Percentiles rank a stretch among this genome's conserved stretches.
phyloP scores from a whole-genome alignment of 1,284 basidiomycete species.

The Ceratorhiza oryzae-sativae region DNA sequence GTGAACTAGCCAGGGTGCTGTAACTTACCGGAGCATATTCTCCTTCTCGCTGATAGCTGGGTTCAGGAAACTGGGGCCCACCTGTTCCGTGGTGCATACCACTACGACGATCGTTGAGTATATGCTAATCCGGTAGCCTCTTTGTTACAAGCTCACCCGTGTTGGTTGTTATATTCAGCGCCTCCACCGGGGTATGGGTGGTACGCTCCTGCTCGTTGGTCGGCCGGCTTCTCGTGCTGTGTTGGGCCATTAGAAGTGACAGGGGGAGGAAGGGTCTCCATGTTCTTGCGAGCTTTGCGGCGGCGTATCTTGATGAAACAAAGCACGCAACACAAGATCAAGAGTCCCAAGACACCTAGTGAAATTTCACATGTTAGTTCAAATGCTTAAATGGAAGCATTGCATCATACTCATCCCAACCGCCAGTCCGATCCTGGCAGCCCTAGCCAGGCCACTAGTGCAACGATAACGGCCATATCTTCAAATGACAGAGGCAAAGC shows the following conservation, averaged over 20 bases:
- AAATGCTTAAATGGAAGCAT: not conserved
- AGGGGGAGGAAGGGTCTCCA: constrained; percentile 7
- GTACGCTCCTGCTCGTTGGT: not conserved
- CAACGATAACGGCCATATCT: constrained; percentile 16
- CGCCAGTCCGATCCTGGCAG: constrained; percentile 16
- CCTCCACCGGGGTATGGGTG: constrained; percentile 29
- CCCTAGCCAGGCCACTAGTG: constrained; percentile 16
- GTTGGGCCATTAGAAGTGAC: constrained; percentile 4
- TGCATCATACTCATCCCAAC: constrained; percentile 18
- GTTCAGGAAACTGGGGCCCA: constrained; percentile 30
- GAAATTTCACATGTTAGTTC: not conserved
- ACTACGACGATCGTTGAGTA: not conserved
- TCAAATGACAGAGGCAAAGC: not conserved
- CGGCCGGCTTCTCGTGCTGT: constrained; percentile 17
- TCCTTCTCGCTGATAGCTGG: constrained; percentile 14
- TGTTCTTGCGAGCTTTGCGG: not conserved
- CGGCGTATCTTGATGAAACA: constrained; percentile 19
- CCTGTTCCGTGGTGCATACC: not conserved
- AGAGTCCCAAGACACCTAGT: constrained; percentile 13
- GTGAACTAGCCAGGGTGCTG: not conserved
- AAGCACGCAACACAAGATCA: not conserved
- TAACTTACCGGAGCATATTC: constrained; percentile 19
- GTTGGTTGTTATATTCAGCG: constrained; percentile 15
- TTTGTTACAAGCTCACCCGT: not conserved
- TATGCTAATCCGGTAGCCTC: not conserved